Base-by-base conservation (phyloP, 2,329 filamentous ascomycete species). In the Diaporthe sp. region DNA sequence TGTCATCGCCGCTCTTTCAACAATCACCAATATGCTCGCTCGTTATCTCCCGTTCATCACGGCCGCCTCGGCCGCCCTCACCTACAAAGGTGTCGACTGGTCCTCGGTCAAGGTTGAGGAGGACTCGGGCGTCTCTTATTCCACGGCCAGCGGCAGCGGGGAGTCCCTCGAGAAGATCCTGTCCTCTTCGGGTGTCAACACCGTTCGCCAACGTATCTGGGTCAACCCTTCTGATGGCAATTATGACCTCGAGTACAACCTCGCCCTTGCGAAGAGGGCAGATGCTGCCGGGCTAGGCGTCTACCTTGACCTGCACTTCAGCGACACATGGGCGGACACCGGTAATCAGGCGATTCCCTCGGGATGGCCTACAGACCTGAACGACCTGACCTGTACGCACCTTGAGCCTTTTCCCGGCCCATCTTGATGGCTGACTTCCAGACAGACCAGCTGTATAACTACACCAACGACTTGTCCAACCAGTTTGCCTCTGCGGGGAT, bases 291-390 rank as follows among this genome's bases (percentile, higher is more conserved):
- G 92, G 0, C 81, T 95, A 72, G 86, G 85, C 2, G 85, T 94
- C 51, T 90, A 89, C 79, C 84, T 94, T 25, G 90, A 93, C 78
- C 84, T 94, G 76, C 92, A 94, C 82, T 91, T 90, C 79, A 91
- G 89, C 81, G 92, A 94, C 83, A 93, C 89, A 1, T 94, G 92
- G 93, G 93, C 93, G 0, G 93, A 94, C 78, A 92, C 93, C 0
- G 85, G 82, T 2, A 83, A 93, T 73, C 93, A 95, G 81, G 84
- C 83, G 1, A 91, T 89, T 7, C 93, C 93, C 0, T 86, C 88
- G 0, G 92, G 90, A 15, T 95, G 93, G 93, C 89, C 90, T 0
- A 88, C 87, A 0, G 87, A 86, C 73, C 88, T 93, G 70, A 88
- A 89, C 42, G 86, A 89, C 72, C 86, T 95, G 1, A 80, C 90